Percentiles rank a stretch among this genome's conserved stretches.
Evolutionary conservation across 2,329 filamentous ascomycete genomes (phyloP).

Genomic region (Mycosphaerella arachidis): DNA sequence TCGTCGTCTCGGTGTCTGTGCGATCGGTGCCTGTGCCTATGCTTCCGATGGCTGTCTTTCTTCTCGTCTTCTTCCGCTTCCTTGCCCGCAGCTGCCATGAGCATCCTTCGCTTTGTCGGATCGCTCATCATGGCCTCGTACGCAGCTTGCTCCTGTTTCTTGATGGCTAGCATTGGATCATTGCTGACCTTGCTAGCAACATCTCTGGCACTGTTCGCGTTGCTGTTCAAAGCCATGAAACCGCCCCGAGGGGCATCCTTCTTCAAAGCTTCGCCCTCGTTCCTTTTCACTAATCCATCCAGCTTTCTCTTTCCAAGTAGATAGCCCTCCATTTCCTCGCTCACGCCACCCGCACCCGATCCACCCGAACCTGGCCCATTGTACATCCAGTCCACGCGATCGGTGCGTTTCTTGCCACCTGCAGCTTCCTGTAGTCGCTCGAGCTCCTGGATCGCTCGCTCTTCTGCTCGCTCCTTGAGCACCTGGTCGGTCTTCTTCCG

Average conservation of each 20-base stretch:
- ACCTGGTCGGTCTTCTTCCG: constrained; percentile 90
- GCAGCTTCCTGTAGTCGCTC: constrained; percentile 84
- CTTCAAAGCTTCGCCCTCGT: constrained; percentile 73
- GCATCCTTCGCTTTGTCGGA: constrained; percentile 60
- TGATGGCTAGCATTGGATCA: constrained; percentile 89
- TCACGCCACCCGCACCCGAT: constrained; percentile 58
- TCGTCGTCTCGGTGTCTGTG: constrained; percentile 21
- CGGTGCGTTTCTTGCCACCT: constrained; percentile 72
- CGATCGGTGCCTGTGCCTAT: constrained; percentile 27
- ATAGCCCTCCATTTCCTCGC: constrained; percentile 89
- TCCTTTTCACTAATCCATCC: constrained; percentile 77
- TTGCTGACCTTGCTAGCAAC: constrained; percentile 81
- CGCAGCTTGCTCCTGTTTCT: constrained; percentile 66
- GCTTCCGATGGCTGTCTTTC: constrained; percentile 26
- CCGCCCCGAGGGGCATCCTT: constrained; percentile 53
- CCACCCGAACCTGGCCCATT: constrained; percentile 75
- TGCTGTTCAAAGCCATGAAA: constrained; percentile 53
- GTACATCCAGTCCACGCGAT: constrained; percentile 98
- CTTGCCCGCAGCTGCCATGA: constrained; percentile 51
- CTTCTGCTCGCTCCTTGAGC: constrained; percentile 88
- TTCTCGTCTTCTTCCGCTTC: constrained; percentile 27
- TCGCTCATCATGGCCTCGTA: constrained; percentile 68
- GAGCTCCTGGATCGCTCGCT: constrained; percentile 86
- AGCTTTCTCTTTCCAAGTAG: constrained; percentile 88
- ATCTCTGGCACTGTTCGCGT: constrained; percentile 71